phyloP scores from a whole-genome alignment of 345 rosid species.

The Pistacia atlantica region DNA sequence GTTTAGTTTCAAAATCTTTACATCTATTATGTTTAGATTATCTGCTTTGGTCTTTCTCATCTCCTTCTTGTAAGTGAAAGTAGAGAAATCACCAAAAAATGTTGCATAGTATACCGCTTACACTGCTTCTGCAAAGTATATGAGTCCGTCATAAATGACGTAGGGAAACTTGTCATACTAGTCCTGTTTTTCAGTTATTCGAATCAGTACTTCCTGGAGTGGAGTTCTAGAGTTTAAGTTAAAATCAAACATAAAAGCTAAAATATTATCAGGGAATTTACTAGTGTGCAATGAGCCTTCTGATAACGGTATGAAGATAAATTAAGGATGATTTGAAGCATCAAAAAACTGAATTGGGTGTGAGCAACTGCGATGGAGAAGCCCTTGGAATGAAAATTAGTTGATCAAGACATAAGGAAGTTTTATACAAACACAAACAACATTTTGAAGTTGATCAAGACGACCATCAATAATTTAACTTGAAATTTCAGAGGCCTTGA shows the following conservation, averaged over 20 bases:
- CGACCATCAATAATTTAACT: background rate
- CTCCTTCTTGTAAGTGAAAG: background rate
- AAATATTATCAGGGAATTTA: conserved; percentile 18
- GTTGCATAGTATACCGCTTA: background rate
- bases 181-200: conserved; percentile 6
- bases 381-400: conserved; percentile 53
- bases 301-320: conserved; percentile 8
- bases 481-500: conserved; percentile 19
- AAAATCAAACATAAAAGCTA: conserved; percentile 24
- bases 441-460: too few relatives aligned
- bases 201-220: conserved; percentile 26
- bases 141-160: conserved; percentile 49
- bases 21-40: conserved; percentile 10
- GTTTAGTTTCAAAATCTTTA: conserved; percentile 31
- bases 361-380: conserved; percentile 60
- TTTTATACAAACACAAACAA: too few relatives aligned
- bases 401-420: conserved; percentile 32
- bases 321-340: too few relatives aligned
- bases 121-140: conserved; percentile 44
- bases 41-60: background rate
- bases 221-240: conserved; percentile 34
- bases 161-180: conserved; percentile 24
- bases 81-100: background rate
- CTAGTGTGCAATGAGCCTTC: conserved; percentile 33
- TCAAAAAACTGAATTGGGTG: background rate